Base-by-base conservation (phyloP, 345 rosid genomes). In the Populus euphratica region DNA sequence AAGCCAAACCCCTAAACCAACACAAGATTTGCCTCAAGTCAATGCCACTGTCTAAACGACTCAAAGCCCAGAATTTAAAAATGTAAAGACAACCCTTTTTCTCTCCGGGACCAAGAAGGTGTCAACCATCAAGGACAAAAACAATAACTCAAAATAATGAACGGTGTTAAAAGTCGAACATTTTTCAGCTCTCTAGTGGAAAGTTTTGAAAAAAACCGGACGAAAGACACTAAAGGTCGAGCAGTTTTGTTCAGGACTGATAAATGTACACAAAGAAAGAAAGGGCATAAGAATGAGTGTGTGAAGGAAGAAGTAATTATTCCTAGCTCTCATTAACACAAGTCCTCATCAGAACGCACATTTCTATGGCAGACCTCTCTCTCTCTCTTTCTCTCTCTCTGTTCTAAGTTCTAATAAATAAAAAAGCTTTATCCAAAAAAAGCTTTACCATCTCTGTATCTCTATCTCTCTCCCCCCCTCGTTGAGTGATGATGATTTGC, bases 261-360 rank as follows among this genome's bases (percentile, higher is more conserved):
- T 61, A 62, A 77, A 54, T 63, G 77, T 18, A 75, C 65, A 73
- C 73, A 68, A 44, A 35, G 68, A 76, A 65, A 72, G 68, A 4
- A 31, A 17, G 54, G 52, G 73, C 77, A 71, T 65, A 21, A 50
- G 47, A 64, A 38, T 41, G 44, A 41, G 44, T 41, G 11, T 41
- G 44, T 41, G 16, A 73, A 21, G 44, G 16, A 73, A 21, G 44
- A 25, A 72, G 78, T 38, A 25, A 73, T 72, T 67, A 76, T 79
- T 72, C 16, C 27, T 69, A 38, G 38, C 74, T 23, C 47, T 67
- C 76, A n/a, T 68, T 69, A 52, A 62, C 70, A 81, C 68, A 44
- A 69, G 87, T 85, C 86, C 87, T 83, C 76, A 75, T 77, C 86
- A 68, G 52, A 56, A 81, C 69, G 81, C 86, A 83, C 72, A 72